phyloP scores from a whole-genome alignment of 2,329 filamentous ascomycete genomes.

The Monilinia fructicola region DNA sequence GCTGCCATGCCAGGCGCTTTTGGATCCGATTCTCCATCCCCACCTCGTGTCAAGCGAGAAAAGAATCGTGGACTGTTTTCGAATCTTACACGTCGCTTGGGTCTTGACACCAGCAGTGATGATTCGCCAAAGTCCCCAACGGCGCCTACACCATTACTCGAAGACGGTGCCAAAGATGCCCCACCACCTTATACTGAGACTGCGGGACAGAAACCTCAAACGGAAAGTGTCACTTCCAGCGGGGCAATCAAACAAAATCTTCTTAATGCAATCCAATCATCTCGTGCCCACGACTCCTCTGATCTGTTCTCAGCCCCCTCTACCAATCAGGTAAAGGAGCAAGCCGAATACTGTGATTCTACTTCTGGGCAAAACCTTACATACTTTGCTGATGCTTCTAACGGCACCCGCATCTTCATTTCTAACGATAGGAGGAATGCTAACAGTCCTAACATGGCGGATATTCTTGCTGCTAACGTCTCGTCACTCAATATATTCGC shows the following conservation, averaged over 20 bases:
- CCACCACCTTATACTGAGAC: slow-evolving; percentile 36
- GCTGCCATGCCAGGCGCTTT: slow-evolving; percentile 73
- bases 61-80: slow-evolving; percentile 60
- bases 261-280: slow-evolving; percentile 74
- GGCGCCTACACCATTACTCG: background rate
- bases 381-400: slow-evolving; percentile 67
- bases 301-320: slow-evolving; percentile 70
- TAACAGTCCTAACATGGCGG: slow-evolving; percentile 48
- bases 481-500: slow-evolving; percentile 68
- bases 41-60: slow-evolving; percentile 47
- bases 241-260: slow-evolving; percentile 67
- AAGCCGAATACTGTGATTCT: slow-evolving; percentile 82
- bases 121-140: slow-evolving; percentile 13
- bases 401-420: slow-evolving; percentile 73
- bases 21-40: slow-evolving; percentile 56
- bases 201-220: slow-evolving; percentile 25
- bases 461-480: slow-evolving; percentile 63
- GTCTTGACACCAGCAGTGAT: slow-evolving; percentile 53
- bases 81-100: slow-evolving; percentile 63
- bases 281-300: slow-evolving; percentile 72
- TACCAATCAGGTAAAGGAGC: slow-evolving; percentile 74
- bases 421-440: slow-evolving; percentile 50
- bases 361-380: slow-evolving; percentile 70
- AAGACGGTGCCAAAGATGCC: slow-evolving; percentile 25
- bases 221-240: slow-evolving; percentile 56